Conservation (phyloP, 139 green algal species). For the Edaphochlamys debaryana region DNA sequence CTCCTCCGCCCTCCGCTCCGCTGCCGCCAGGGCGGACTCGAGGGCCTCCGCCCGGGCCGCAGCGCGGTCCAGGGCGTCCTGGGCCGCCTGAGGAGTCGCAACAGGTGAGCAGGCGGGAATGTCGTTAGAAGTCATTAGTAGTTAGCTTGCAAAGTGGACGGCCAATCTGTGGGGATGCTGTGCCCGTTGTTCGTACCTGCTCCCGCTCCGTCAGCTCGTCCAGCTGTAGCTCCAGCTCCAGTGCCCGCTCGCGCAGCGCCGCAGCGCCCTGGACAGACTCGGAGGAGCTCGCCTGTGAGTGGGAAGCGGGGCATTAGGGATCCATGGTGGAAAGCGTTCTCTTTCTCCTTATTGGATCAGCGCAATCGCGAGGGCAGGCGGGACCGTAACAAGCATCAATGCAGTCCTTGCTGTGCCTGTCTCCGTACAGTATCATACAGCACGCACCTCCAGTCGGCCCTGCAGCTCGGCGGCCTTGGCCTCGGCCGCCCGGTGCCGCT, state of each 20-base stretch:
- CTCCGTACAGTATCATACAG: too few species aligned
- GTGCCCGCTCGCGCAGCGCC: neutral
- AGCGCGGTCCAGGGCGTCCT: conserved; percentile 5
- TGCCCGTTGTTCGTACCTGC: too few species aligned
- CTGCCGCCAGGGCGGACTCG: neutral
- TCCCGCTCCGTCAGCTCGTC: conserved; percentile 10
- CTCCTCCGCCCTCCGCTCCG: conserved; percentile 5
- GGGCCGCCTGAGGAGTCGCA: conserved; percentile 6
- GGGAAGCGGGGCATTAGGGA: neutral
- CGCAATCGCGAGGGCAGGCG: too few species aligned
- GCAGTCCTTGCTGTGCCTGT: too few species aligned
- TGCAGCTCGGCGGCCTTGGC: neutral
- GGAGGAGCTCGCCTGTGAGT: neutral
- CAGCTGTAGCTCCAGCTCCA: conserved; percentile 21
- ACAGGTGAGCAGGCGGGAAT: too few species aligned
- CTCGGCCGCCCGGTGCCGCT: neutral
- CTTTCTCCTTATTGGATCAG: too few species aligned
- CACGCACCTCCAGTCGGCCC: neutral
- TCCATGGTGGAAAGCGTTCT: too few species aligned
- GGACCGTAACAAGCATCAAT: too few species aligned
- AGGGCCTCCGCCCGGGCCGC: neutral
- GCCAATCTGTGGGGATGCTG: too few species aligned
- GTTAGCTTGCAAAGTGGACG: too few species aligned
- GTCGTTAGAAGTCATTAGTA: too few species aligned
- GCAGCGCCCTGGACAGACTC: neutral